Evolutionary conservation across 371 early-diverging fungal species (phyloP).

Genomic region (Mucor velutinosus): DNA sequence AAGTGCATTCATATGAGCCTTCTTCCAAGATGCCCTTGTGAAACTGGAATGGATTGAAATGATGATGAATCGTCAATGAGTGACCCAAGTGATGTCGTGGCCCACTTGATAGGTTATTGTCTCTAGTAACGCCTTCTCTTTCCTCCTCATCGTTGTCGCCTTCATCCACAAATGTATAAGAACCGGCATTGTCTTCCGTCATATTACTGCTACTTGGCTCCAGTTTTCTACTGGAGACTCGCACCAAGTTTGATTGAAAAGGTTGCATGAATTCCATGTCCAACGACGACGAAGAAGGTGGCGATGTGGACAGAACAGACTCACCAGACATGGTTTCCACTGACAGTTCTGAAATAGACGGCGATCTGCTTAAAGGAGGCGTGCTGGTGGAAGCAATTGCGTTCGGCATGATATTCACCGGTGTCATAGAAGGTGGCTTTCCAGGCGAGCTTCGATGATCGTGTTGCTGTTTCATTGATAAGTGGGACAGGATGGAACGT

Average conservation of each 20-base stretch:
- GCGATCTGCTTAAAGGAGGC: not conserved
- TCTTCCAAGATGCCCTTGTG: not conserved
- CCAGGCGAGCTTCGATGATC: not conserved
- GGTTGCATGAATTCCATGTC: not conserved
- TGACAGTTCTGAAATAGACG: not conserved
- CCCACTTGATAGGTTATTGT: not conserved
- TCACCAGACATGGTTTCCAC: not conserved
- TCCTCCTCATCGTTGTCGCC: not conserved
- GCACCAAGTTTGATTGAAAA: not conserved
- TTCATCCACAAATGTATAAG: not conserved
- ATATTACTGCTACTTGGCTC: not conserved
- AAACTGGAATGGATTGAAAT: conserved; percentile 7
- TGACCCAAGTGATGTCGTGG: not conserved
- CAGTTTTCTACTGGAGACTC: not conserved
- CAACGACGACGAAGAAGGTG: not conserved
- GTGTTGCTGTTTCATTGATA: not conserved
- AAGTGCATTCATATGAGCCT: conserved; percentile 6
- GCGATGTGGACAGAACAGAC: not conserved
- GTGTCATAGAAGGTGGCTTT: not conserved
- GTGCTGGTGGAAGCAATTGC: not conserved
- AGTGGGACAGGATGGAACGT: conserved; percentile 2
- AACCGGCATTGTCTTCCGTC: not conserved
- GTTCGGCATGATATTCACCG: not conserved
- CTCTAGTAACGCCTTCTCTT: not conserved
- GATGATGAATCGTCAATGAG: conserved; percentile 4